Evolutionary conservation across 2,329 filamentous ascomycete genomes (phyloP), one percentile per base, ranked within the genome.

Genomic region (Scedosporium boydii): DNA sequence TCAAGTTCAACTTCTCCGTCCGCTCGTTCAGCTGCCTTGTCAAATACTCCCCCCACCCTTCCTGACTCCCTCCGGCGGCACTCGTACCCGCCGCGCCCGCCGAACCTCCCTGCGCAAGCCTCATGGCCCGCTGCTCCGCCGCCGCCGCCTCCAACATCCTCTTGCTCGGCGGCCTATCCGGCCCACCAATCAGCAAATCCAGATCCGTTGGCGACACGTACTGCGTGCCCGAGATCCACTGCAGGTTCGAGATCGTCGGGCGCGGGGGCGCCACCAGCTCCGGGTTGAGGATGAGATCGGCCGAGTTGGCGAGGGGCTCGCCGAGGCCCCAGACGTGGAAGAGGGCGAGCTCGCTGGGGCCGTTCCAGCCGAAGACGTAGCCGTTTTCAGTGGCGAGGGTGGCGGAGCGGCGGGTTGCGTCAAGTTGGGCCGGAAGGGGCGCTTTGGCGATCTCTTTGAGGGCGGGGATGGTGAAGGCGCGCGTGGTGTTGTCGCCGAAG

Each of bases 221-320:
- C 74, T 97, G 93, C 1, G 93, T 98, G 3, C 95, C 95, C 0
- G 92, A 89, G 60, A 99, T 91, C 95, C 95, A 99, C 75, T 98
- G 92, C 44, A 99, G 76, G 69, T 96, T 96, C 21, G 90, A 96
- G 64, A 99, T 99, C 0, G 92, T 96, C 1, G 95, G 95, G 2
- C 95, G 86, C 12, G 91, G 82, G 1, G 93, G 93, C 23, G 89
- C 82, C 16, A 83, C 71, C 0, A 90, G 82, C 63, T 89, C 81
- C 0, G 90, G 87, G 71, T 98, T 96, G 74, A 90, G 85, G 3
- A 99, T 80, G 6, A 80, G 85, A 71, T 97, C 93, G n/a, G 84
- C 75, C 0, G 78, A 80, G 60, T 81, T 85, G 64, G 82, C 84
- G 65, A 90, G 76, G 29, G 79, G 75, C 64, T 86, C 79, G 3